Evolutionary conservation across 441 rosid species (phyloP).

Genomic region (Populus hybrid): DNA sequence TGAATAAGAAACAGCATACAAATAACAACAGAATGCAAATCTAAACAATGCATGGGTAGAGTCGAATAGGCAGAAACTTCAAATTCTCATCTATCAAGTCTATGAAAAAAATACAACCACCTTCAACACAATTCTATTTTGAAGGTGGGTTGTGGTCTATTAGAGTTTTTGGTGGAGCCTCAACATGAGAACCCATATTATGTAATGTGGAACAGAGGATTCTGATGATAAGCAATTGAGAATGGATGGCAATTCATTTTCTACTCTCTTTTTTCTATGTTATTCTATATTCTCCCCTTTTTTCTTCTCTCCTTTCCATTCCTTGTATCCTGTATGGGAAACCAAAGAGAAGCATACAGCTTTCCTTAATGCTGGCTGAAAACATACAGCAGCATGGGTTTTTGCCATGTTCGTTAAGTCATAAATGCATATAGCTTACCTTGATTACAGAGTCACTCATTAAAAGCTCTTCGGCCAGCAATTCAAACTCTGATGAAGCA

Average conservation of each 20-base stretch:
- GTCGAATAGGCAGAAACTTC: neutral
- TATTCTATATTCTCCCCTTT: neutral
- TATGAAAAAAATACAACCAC: neutral
- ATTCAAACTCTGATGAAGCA: slow-evolving; percentile 91
- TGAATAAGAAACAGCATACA: slow-evolving; percentile 2
- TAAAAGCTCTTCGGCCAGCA: slow-evolving; percentile 93
- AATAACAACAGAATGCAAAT: neutral
- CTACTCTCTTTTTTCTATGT: neutral
- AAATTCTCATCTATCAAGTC: neutral
- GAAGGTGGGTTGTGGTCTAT: neutral
- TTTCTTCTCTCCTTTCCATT: neutral
- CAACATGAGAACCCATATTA: neutral
- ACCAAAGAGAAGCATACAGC: neutral
- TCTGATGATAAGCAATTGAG: neutral
- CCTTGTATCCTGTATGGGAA: neutral
- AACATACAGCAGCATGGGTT: neutral
- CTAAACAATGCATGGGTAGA: neutral
- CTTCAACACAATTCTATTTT: too few relatives aligned
- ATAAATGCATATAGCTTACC: slow-evolving; percentile 35
- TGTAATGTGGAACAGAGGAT: neutral
- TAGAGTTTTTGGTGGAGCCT: neutral
- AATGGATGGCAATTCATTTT: neutral
- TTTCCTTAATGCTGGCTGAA: neutral
- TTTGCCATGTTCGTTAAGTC: neutral
- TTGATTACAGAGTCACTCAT: slow-evolving; percentile 95